Base-by-base conservation (phyloP, 805 yeast genomes). In the Priceomyces carsonii region DNA sequence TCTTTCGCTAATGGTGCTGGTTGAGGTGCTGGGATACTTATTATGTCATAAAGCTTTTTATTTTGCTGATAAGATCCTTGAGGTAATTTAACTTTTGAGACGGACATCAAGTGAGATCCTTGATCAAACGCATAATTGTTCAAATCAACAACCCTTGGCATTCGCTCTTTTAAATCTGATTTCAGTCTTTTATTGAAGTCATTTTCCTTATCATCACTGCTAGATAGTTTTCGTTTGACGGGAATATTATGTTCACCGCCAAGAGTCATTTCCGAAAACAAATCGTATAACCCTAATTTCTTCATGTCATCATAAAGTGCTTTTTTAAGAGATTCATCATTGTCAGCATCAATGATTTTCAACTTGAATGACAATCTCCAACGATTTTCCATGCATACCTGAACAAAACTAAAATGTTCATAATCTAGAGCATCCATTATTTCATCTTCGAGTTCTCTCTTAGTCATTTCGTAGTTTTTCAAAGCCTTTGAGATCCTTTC, bases 21-120 rank as follows among this genome's bases (percentile, higher is more conserved):
- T 10, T 62, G 56, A 0, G 96, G 96, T 0, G 96, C 82, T 0
- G 99, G 99, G n/a, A 93, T 78, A 43, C 82, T 89, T 23, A 90
- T 85, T 48, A 88, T 95, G 52, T 91, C 98, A 61, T 91, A 91
- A 4, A 75, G 63, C 39, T 77, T 79, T 44, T 80, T 80, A 8
- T 78, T 76, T 40, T 85, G 77, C 50, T 85, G 88, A 55, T 78
- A 85, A 0, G 98, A 85, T 3, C 95, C 95, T 39, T 74, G 74
- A 0, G 99, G 98, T 3, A 93, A 73, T 35, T 73, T 72, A 15
- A 93, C 78, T 40, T 80, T 82, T 1, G 82, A 63, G 0, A 75
- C 70, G 1, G 89, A 74, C 76, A 82, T 71, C 8, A 84, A 63
- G 45, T 77, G 85, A 0, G 84, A 66, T 0, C 93, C 91, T 53